A percentile compares a stretch with the other conserved stretches of the same genome.
Evolutionary conservation across 1,284 basidiomycete species (phyloP).

Genomic region (Puccinia coronata): DNA sequence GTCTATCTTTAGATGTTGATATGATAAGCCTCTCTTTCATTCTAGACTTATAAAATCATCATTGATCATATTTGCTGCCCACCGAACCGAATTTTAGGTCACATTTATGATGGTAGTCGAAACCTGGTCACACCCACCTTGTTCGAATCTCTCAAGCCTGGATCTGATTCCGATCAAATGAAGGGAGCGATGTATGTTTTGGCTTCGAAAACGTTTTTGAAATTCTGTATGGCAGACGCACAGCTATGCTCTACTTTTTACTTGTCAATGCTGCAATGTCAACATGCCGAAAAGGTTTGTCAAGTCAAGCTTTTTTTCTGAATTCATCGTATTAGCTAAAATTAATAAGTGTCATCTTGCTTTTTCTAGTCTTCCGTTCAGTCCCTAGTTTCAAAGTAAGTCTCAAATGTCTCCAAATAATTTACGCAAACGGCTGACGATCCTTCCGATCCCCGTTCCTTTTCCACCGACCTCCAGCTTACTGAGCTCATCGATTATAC

Average conservation of each 20-base stretch:
- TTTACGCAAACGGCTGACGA: slow-evolving; percentile 53
- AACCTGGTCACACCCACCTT: background rate
- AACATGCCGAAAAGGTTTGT: slow-evolving; percentile 84
- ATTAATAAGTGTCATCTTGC: slow-evolving; percentile 5
- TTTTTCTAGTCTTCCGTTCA: slow-evolving; percentile 71
- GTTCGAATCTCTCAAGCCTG: slow-evolving; percentile 59
- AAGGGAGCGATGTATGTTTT: slow-evolving; percentile 91
- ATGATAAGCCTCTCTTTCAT: background rate
- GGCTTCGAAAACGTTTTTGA: slow-evolving; percentile 73
- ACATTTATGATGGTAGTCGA: slow-evolving; percentile 40
- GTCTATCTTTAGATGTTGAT: too few species aligned
- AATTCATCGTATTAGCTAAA: background rate
- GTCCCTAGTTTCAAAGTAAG: slow-evolving; percentile 67
- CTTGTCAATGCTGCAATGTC: slow-evolving; percentile 73
- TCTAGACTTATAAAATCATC: background rate
- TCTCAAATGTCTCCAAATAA: slow-evolving; percentile 55
- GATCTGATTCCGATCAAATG: slow-evolving; percentile 86
- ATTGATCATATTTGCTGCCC: background rate
- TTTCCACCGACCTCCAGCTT: slow-evolving; percentile 1
- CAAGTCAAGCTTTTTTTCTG: slow-evolving; percentile 11
- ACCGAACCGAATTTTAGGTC: background rate
- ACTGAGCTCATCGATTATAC: slow-evolving; percentile 21
- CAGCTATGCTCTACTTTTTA: slow-evolving; percentile 70
- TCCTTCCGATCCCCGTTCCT: background rate
- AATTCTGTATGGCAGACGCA: slow-evolving; percentile 65